phyloP scores from a whole-genome alignment of 2,329 filamentous ascomycete genomes.

The Cylindrodendrum hubeiense region DNA sequence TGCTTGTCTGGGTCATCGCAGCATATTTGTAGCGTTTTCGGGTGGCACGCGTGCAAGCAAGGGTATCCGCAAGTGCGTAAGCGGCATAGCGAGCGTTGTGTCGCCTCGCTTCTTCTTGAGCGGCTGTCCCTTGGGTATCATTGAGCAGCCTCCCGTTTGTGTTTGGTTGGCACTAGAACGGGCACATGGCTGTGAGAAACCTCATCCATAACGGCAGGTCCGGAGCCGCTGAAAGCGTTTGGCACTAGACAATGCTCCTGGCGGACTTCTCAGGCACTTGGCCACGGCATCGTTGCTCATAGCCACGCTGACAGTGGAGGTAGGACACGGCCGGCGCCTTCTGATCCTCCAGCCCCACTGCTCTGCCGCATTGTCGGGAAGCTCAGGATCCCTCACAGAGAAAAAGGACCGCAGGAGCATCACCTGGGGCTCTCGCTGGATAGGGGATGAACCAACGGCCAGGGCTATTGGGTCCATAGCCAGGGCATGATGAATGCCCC shows the following conservation, averaged over 20 bases:
- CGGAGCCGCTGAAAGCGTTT: conserved; percentile 5
- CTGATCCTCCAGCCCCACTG: conserved; percentile 13
- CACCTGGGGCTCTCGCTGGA: neutral
- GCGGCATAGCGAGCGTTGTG: neutral
- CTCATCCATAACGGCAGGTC: neutral
- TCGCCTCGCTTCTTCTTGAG: conserved; percentile 3
- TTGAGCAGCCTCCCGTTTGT: neutral
- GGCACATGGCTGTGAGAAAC: neutral
- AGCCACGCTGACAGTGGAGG: conserved; percentile 28
- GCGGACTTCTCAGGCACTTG: neutral
- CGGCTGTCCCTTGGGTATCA: neutral
- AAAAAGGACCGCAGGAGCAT: conserved; percentile 10
- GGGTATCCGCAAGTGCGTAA: neutral
- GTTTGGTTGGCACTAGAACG: neutral
- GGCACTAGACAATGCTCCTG: neutral
- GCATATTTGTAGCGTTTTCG: conserved; percentile 1
- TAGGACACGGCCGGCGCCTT: conserved; percentile 23
- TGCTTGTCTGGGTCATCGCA: conserved; percentile 11
- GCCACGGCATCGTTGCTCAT: conserved; percentile 18
- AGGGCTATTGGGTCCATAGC: neutral
- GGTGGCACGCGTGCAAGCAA: conserved; percentile 6
- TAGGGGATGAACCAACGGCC: conserved; percentile 5
- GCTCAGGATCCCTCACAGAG: conserved; percentile 11
- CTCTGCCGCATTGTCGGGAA: conserved; percentile 24
- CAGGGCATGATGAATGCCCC: neutral